phyloP scores from a whole-genome alignment of 257 asterid genomes.

The Echites panduratus region DNA sequence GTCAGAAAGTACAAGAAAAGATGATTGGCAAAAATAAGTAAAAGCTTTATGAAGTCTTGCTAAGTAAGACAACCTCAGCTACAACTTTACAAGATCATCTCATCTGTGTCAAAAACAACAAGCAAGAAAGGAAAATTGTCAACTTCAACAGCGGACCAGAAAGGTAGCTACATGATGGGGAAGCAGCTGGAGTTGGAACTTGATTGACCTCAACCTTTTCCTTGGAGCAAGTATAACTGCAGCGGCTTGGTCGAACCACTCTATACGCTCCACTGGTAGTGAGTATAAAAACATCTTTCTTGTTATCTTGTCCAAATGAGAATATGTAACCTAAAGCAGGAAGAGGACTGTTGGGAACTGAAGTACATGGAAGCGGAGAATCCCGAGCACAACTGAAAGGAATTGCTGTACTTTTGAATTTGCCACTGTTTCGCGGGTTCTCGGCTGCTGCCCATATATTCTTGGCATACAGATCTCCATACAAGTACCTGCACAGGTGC shows the following conservation, averaged over 20 bases:
- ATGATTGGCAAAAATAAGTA: neutral
- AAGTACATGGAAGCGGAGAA: constrained; percentile 68
- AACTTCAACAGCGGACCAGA: constrained; percentile 21
- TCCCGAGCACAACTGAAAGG: constrained; percentile 72
- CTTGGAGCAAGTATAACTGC: constrained; percentile 71
- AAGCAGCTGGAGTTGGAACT: constrained; percentile 24
- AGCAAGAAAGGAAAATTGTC: constrained; percentile 31
- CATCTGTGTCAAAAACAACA: constrained; percentile 24
- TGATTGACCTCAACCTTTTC: constrained; percentile 35
- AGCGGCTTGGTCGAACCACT: constrained; percentile 88
- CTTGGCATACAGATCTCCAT: constrained; percentile 72
- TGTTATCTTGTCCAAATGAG: constrained; percentile 84
- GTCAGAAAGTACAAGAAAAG: neutral
- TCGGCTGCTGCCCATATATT: constrained; percentile 81
- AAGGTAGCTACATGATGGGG: constrained; percentile 39
- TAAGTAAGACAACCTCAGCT: neutral
- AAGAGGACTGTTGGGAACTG: constrained; percentile 55
- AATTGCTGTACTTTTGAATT: constrained; percentile 48
- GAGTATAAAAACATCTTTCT: constrained; percentile 52
- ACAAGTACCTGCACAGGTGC: constrained; percentile 59
- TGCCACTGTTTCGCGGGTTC: constrained; percentile 66
- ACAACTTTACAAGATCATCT: constrained; percentile 4
- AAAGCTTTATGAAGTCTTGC: neutral
- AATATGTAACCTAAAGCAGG: constrained; percentile 69
- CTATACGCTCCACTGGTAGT: constrained; percentile 75